Percentiles rank a stretch among this genome's conserved stretches.
Conservation (phyloP, 208 protist genomes). For the Trypanosoma cruzi region DNA sequence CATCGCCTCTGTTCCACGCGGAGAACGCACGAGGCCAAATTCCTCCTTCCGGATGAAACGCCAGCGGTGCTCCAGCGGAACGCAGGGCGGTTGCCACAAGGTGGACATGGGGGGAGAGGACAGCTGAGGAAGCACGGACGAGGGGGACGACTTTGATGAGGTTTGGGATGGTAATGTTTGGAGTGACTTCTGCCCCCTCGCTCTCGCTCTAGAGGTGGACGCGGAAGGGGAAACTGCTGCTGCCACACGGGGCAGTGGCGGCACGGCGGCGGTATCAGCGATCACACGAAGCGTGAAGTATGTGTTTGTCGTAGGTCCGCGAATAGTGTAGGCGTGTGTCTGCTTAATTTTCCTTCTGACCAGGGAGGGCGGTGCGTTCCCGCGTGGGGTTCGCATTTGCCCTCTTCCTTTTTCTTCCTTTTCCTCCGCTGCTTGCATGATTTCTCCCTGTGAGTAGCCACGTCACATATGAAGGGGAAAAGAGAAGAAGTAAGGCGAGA, state of each 20-base stretch:
- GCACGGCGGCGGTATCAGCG: neutral
- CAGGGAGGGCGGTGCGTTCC: neutral
- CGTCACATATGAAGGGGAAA: too few species aligned
- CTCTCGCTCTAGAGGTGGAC: neutral
- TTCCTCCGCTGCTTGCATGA: neutral
- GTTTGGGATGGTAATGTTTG: neutral
- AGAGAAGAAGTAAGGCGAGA: too few species aligned
- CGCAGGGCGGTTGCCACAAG: neutral
- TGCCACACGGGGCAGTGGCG: neutral
- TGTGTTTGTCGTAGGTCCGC: neutral
- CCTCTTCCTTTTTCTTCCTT: neutral
- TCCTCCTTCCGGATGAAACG: slow-evolving; percentile 18
- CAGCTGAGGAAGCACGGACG: neutral
- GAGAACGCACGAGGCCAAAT: neutral
- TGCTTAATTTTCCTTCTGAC: neutral
- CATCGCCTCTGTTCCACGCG: neutral
- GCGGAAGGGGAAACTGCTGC: neutral
- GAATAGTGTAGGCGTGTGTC: neutral
- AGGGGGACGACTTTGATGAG: neutral
- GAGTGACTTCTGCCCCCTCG: neutral
- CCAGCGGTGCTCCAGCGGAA: slow-evolving; percentile 20
- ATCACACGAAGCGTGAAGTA: slow-evolving; percentile 4
- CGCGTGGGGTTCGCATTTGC: neutral
- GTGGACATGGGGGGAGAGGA: neutral
- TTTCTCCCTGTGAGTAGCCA: neutral